Conservation (phyloP, 2,329 filamentous ascomycete species). For the Colletotrichum aenigma region DNA sequence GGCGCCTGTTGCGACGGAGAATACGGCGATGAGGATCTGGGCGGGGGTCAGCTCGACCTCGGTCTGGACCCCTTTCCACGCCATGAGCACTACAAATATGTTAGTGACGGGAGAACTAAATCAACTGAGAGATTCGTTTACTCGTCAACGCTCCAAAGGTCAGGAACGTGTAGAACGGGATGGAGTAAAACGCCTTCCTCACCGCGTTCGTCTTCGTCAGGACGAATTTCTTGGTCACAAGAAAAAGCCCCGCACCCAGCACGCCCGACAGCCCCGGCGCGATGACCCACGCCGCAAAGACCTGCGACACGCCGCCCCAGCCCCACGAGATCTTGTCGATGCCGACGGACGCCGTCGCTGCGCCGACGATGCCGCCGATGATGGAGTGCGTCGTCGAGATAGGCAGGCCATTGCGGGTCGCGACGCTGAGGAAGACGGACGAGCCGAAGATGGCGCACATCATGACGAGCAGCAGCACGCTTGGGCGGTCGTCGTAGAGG, state of each 20-base stretch:
- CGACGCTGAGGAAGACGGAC: constrained; percentile 56
- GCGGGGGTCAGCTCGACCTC: constrained; percentile 24
- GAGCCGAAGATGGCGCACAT: constrained; percentile 57
- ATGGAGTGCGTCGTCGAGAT: constrained; percentile 60
- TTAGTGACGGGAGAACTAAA: too few relatives aligned
- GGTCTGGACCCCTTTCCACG: constrained; percentile 42
- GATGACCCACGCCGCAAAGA: constrained; percentile 42
- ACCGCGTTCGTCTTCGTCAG: constrained; percentile 32
- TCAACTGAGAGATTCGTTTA: too few relatives aligned
- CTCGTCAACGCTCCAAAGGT: constrained; percentile 38
- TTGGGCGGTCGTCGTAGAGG: constrained; percentile 46
- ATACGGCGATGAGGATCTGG: constrained; percentile 37
- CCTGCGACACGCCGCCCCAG: constrained; percentile 38
- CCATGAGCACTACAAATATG: constrained; percentile 51
- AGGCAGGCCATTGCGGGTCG: constrained; percentile 55
- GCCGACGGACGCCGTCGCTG: constrained; percentile 39
- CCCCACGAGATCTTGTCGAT: constrained; percentile 40
- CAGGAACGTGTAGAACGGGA: constrained; percentile 41
- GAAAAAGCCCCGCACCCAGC: constrained; percentile 35
- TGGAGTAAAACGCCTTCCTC: constrained; percentile 33
- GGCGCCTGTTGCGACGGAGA: constrained; percentile 47
- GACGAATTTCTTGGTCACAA: constrained; percentile 36
- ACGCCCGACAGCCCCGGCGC: constrained; percentile 37
- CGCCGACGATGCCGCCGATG: constrained; percentile 44
- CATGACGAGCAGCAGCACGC: constrained; percentile 57